A percentile compares a stretch with the other conserved stretches of the same genome.
Evolutionary conservation across 768 basidiomycete species (phyloP).

Genomic region (Suillus tomentosus): DNA sequence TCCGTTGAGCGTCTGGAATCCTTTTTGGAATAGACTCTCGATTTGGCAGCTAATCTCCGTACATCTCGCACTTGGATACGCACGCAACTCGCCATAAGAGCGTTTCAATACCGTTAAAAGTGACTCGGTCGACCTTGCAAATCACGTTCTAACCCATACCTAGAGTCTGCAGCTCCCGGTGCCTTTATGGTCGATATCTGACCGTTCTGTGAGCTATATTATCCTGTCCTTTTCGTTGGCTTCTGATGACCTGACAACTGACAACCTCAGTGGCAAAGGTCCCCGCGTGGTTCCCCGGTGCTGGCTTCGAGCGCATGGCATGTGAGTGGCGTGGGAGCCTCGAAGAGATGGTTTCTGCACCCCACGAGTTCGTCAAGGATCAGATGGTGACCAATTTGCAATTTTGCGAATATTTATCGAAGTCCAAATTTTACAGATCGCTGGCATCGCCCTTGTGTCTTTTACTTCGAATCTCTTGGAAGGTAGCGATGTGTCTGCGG

Average conservation of each 20-base stretch:
- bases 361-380: background rate
- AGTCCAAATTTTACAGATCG: background rate
- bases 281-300: background rate
- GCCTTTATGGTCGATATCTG: conserved; percentile 52
- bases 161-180: conserved; percentile 49
- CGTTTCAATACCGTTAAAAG: too few species aligned
- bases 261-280: too few species aligned
- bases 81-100: too few species aligned
- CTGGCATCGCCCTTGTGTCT: background rate
- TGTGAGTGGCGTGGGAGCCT: background rate
- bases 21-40: background rate
- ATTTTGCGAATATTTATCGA: background rate
- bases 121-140: conserved; percentile 44
- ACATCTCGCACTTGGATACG: too few species aligned
- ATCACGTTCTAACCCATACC: conserved; percentile 52
- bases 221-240: too few species aligned
- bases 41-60: background rate
- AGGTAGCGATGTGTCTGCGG: background rate
- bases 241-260: too few species aligned
- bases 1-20: too few species aligned
- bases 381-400: background rate
- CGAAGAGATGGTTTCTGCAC: background rate
- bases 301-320: background rate
- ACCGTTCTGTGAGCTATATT: conserved; percentile 36
- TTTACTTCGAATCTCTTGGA: background rate